Evolutionary conservation across 2,329 filamentous ascomycete species (phyloP).

Genomic region (Alternaria sp.): DNA sequence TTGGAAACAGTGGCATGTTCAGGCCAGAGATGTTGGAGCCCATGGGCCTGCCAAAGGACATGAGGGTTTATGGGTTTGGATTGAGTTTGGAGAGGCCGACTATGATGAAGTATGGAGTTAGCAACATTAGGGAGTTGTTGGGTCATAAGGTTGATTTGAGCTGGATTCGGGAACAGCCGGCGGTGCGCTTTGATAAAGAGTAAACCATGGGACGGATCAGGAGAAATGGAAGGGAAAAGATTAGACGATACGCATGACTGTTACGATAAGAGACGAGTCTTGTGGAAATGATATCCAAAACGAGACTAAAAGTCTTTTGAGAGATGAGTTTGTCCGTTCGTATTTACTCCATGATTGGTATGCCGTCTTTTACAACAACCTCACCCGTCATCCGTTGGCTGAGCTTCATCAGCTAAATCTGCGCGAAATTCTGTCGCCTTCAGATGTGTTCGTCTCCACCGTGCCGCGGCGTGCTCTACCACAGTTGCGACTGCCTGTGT

Average conservation of each 20-base stretch:
- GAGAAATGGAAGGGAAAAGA: neutral
- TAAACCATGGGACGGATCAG: constrained; percentile 48
- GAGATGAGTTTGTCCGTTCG: neutral
- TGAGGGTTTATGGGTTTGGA: constrained; percentile 94
- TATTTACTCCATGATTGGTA: neutral
- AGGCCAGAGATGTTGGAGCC: constrained; percentile 94
- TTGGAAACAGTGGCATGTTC: constrained; percentile 99
- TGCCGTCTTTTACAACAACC: no score
- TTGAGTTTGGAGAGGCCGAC: constrained; percentile 91
- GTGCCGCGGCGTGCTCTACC: neutral
- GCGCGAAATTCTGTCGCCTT: neutral
- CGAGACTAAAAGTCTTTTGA: neutral
- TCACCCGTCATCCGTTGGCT: neutral
- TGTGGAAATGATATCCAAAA: constrained; percentile 13
- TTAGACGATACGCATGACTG: constrained; percentile 2
- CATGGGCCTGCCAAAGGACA: constrained; percentile 90
- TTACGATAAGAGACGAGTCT: constrained; percentile 10
- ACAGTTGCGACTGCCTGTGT: neutral
- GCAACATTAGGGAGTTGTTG: constrained; percentile 89
- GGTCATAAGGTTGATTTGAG: constrained; percentile 95
- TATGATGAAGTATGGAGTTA: constrained; percentile 87
- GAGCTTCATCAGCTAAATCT: neutral
- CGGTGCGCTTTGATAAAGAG: constrained; percentile 87
- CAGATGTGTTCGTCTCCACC: neutral
- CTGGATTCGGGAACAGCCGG: constrained; percentile 91